phyloP scores from a whole-genome alignment of 345 rosid species.

The Citrus medica region DNA sequence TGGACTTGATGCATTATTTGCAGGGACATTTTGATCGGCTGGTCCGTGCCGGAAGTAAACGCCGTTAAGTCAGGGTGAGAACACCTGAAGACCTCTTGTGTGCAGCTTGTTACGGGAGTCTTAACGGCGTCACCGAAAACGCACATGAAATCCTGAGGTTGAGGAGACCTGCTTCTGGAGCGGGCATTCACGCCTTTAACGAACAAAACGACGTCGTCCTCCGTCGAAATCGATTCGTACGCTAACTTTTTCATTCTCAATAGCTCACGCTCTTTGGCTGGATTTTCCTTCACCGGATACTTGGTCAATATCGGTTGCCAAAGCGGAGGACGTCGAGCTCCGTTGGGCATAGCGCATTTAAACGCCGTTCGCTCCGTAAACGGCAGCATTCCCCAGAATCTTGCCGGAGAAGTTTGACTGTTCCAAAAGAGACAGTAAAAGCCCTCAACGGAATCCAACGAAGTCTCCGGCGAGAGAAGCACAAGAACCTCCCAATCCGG shows the following conservation, averaged over 20 bases:
- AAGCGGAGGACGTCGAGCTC: conserved; percentile 44
- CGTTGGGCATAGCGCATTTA: conserved; percentile 53
- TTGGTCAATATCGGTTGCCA: conserved; percentile 48
- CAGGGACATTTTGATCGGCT: conserved; percentile 42
- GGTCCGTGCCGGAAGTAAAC: conserved; percentile 6
- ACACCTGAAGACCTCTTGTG: conserved; percentile 85
- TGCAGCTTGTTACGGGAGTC: conserved; percentile 71
- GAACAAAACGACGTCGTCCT: conserved; percentile 67
- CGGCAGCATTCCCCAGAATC: conserved; percentile 43
- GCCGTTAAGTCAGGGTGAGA: conserved; percentile 41
- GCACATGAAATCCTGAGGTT: conserved; percentile 49
- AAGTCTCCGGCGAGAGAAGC: conserved; percentile 31
- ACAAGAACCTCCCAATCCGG: conserved; percentile 77
- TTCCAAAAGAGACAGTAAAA: conserved; percentile 58
- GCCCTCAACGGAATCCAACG: not conserved
- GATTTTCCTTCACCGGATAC: conserved; percentile 8
- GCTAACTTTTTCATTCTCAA: conserved; percentile 50
- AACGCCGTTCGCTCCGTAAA: conserved; percentile 49
- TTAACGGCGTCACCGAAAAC: conserved; percentile 54
- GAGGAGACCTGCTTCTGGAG: conserved; percentile 42
- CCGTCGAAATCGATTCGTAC: conserved; percentile 73
- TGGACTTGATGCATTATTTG: conserved; percentile 26
- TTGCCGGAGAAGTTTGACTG: conserved; percentile 48
- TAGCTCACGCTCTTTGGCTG: conserved; percentile 23
- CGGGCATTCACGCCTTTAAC: conserved; percentile 73